Percentiles rank a stretch among this genome's conserved stretches.
These are phyloP conservation scores for Fusarium pseudoanthophilum DNA, from an alignment of 2,329 filamentous ascomycete species.

Conservation along the genomic window DNA sequence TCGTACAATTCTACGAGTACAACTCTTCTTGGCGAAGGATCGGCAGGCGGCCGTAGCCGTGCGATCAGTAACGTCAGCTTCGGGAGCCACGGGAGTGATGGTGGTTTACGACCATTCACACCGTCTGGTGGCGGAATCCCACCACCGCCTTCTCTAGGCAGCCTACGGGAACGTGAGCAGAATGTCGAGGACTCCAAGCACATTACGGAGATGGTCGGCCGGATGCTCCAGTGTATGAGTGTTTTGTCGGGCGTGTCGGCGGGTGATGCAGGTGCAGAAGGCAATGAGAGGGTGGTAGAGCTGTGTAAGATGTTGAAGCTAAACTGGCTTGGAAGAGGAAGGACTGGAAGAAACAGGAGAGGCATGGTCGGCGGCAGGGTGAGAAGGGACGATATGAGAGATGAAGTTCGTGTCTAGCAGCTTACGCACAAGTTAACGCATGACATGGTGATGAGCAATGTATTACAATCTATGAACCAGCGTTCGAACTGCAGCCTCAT, in stretches of 20 bases:
- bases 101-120: constrained; percentile 63
- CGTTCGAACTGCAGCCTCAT: background rate
- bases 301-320: constrained; percentile 90
- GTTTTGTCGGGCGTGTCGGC: constrained; percentile 74
- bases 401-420: constrained; percentile 52
- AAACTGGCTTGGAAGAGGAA: constrained; percentile 92
- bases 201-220: constrained; percentile 91
- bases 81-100: constrained; percentile 62
- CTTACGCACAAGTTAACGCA: background rate
- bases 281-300: constrained; percentile 82
- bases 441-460: background rate
- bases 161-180: constrained; percentile 66
- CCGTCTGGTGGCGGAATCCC: constrained; percentile 50
- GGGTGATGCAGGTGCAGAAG: constrained; percentile 71
- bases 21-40: constrained; percentile 77
- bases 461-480: background rate
- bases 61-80: constrained; percentile 87
- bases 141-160: constrained; percentile 49
- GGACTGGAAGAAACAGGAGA: constrained; percentile 87
- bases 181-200: constrained; percentile 77
- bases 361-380: constrained; percentile 83
- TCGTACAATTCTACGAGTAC: constrained; percentile 84
- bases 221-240: constrained; percentile 96
- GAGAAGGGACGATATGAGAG: constrained; percentile 56
- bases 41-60: constrained; percentile 72